These are phyloP conservation scores for Sporothrix pseudoabietina DNA, from an alignment of 2,329 filamentous ascomycete genomes.

Conservation along the genomic window DNA sequence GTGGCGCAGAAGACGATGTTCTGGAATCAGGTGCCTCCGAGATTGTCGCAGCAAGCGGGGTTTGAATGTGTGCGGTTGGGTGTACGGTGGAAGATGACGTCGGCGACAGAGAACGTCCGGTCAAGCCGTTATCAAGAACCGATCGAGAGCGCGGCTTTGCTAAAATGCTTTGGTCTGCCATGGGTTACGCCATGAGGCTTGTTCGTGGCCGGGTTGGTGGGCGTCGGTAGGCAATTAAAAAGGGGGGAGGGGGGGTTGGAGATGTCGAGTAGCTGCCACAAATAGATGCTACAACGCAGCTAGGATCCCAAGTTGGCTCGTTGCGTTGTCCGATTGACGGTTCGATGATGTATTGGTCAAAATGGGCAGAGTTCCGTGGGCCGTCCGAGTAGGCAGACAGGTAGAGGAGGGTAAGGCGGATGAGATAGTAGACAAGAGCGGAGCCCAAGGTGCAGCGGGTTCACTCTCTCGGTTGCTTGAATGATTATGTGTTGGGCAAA, in stretches of 20 bases:
- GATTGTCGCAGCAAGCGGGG: not conserved
- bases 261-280: not conserved
- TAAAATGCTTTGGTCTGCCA: slow-evolving; percentile 63
- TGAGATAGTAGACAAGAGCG: not conserved
- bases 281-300: not conserved
- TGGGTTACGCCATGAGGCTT: slow-evolving; percentile 67
- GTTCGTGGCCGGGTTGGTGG: slow-evolving; percentile 1
- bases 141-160: slow-evolving; percentile 54
- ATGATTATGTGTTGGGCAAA: not conserved
- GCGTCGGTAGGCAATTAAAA: not conserved
- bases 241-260: not conserved
- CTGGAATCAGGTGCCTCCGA: not conserved
- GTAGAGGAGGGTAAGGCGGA: not conserved
- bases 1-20: not conserved
- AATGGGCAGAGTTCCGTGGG: not conserved
- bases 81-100: slow-evolving; percentile 9
- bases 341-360: not conserved
- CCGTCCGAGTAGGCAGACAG: not conserved
- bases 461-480: not conserved
- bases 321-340: not conserved
- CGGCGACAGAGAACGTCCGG: slow-evolving; percentile 26
- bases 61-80: not conserved
- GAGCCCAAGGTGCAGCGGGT: not conserved
- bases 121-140: slow-evolving; percentile 55
- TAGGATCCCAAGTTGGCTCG: not conserved